Evolutionary conservation across 148 eudicot genomes (phyloP), one percentile per base, ranked within the genome.

Genomic region (Agrostemma githago): DNA sequence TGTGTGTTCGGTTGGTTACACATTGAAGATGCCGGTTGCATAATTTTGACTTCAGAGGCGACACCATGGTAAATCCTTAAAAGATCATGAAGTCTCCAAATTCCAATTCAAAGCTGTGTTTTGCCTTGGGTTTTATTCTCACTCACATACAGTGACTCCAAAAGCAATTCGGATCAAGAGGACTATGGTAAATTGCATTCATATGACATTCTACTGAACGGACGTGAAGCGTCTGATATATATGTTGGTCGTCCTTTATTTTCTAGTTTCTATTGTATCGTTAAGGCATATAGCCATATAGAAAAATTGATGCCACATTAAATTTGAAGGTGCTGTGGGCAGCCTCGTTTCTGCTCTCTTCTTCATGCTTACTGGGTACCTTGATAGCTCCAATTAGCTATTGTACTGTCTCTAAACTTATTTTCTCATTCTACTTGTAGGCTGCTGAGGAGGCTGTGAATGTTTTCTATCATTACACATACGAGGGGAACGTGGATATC

Each of bases 371-470:
- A 14, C 11, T 7, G 34, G 62, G 58, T 54, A 9, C 39, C 70
- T 7, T 51, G 12, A 68, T 72, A 65, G 43, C 72, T 74, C 57
- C 44, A 59, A 59, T 68, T 46, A 26, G 66, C 37, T 42, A 19
- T 61, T 38, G 21, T 62, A 17, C 51, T 43, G 12, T 72, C 78
- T 62, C 61, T 69, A 72, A 77, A 57, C 54, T 6, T 66, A 6
- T 72, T 51, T 14, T 44, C 40, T 71, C 78, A 41, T 79, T 39
- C 74, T 41, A 71, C 76, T 87, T 71, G 51, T 86, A 95, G 98
- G 96, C 97, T 67, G 97, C 98, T 77, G 98, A 92, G 77, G 97
- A 95, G 70, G 90, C 98, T 75, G 96, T 88, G 21, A 95, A 95
- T 73, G 98, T 95, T 59, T 95, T 95, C 92, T 95, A 90, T 84